A percentile compares a stretch with the other conserved stretches of the same genome.
Evolutionary conservation across 2,329 filamentous ascomycete genomes (phyloP).

Genomic region (Pezicula radicicola): DNA sequence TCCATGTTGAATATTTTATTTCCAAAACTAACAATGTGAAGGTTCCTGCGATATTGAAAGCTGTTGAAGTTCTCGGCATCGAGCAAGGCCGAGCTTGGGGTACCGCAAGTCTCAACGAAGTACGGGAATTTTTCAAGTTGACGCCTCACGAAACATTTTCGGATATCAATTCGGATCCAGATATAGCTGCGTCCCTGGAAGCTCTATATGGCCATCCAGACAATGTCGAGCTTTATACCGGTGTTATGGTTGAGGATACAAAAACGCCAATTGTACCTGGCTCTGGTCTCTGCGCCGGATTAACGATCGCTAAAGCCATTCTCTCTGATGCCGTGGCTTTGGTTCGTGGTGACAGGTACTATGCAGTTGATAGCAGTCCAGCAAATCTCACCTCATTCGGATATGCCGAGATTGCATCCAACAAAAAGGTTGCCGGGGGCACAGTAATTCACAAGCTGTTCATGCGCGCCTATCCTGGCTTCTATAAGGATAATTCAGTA

Average conservation of each 20-base stretch:
- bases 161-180: conserved; percentile 76
- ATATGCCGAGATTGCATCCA: conserved; percentile 53
- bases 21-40: background rate
- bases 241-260: conserved; percentile 54
- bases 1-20: background rate
- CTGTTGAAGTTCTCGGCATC: conserved; percentile 77
- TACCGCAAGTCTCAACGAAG: conserved; percentile 71
- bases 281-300: conserved; percentile 45
- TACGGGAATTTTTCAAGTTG: conserved; percentile 76
- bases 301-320: conserved; percentile 49
- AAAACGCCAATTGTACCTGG: conserved; percentile 47
- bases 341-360: conserved; percentile 54
- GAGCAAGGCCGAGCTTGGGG: conserved; percentile 74
- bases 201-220: conserved; percentile 60
- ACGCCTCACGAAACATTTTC: conserved; percentile 74
- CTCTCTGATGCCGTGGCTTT: conserved; percentile 56
- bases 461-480: conserved; percentile 71
- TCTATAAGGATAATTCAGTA: conserved; percentile 72
- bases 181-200: conserved; percentile 61
- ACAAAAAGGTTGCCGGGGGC: conserved; percentile 63
- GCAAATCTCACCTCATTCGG: conserved; percentile 79
- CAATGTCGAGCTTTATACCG: conserved; percentile 66
- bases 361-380: conserved; percentile 46
- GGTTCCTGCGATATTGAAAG: conserved; percentile 71
- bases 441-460: conserved; percentile 83